These are phyloP conservation scores for Pleurotus giganteus DNA, from an alignment of 768 basidiomycete genomes.

Conservation along the genomic window DNA sequence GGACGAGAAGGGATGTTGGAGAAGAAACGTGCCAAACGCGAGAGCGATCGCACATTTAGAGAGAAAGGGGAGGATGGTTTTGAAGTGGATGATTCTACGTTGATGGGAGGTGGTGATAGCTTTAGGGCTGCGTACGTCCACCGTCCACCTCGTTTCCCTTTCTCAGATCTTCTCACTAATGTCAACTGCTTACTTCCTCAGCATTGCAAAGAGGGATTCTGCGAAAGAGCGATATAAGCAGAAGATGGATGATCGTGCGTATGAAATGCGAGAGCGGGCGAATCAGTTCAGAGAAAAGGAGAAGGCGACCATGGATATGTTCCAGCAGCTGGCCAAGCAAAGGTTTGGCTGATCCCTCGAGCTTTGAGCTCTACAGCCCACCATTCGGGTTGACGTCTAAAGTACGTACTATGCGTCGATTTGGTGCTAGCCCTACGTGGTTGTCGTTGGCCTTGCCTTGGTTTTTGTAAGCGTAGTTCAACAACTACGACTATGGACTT, in stretches of 20 bases:
- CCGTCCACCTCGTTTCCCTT: neutral
- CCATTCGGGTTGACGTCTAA: neutral
- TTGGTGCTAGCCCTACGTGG: too few relatives aligned
- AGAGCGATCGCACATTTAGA: slow-evolving; percentile 66
- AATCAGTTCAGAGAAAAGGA: slow-evolving; percentile 74
- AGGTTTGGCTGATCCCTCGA: slow-evolving; percentile 63
- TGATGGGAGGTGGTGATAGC: slow-evolving; percentile 82
- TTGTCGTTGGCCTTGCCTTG: too few relatives aligned
- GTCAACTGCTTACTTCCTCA: slow-evolving; percentile 26
- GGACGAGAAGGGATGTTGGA: slow-evolving; percentile 86
- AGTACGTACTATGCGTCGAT: neutral
- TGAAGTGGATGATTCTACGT: slow-evolving; percentile 74
- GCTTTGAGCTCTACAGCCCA: too few relatives aligned
- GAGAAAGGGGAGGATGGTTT: slow-evolving; percentile 77
- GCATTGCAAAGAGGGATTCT: slow-evolving; percentile 74
- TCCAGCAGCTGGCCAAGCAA: slow-evolving; percentile 87
- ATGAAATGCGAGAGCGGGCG: slow-evolving; percentile 58
- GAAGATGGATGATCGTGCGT: slow-evolving; percentile 53
- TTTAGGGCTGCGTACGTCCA: slow-evolving; percentile 73
- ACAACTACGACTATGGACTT: too few relatives aligned
- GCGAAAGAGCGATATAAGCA: slow-evolving; percentile 62
- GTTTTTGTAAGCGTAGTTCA: too few relatives aligned
- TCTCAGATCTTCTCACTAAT: slow-evolving; percentile 3
- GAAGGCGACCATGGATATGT: slow-evolving; percentile 95
- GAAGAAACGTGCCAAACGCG: slow-evolving; percentile 76